Evolutionary conservation across 805 yeast species (phyloP).

Genomic region (Teunomyces gatunensis): DNA sequence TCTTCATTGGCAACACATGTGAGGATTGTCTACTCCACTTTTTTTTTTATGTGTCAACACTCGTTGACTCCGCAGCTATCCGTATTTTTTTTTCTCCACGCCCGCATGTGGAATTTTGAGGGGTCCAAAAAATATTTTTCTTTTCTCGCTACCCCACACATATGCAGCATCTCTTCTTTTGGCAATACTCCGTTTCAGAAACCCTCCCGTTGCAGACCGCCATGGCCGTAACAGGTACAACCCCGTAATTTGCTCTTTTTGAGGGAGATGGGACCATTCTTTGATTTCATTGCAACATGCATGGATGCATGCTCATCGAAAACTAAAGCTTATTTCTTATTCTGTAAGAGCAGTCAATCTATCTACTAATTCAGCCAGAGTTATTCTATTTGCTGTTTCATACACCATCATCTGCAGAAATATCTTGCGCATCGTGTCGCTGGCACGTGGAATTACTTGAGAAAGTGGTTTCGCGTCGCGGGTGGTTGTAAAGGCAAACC

Average conservation of each 20-base stretch:
- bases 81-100: not conserved
- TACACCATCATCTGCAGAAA: constrained; percentile 8
- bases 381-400: not conserved
- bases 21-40: not conserved
- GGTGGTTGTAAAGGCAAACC: constrained; percentile 19
- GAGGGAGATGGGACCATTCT: not conserved
- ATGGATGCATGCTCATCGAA: no score
- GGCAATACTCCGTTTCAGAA: not conserved
- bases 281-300: not conserved
- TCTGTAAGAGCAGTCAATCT: not conserved
- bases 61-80: not conserved
- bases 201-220: not conserved
- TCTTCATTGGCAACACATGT: not conserved
- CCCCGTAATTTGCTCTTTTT: no score
- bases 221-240: no score
- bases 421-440: not conserved
- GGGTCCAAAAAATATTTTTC: not conserved
- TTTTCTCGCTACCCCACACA: not conserved
- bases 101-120: not conserved
- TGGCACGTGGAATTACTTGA: constrained; percentile 34
- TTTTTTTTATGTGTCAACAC: not conserved
- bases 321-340: not conserved
- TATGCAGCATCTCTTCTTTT: not conserved
- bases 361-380: constrained; percentile 1
- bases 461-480: constrained; percentile 14